Conservation (phyloP, 2,329 filamentous ascomycete genomes). For the Juglanconis juglandina region DNA sequence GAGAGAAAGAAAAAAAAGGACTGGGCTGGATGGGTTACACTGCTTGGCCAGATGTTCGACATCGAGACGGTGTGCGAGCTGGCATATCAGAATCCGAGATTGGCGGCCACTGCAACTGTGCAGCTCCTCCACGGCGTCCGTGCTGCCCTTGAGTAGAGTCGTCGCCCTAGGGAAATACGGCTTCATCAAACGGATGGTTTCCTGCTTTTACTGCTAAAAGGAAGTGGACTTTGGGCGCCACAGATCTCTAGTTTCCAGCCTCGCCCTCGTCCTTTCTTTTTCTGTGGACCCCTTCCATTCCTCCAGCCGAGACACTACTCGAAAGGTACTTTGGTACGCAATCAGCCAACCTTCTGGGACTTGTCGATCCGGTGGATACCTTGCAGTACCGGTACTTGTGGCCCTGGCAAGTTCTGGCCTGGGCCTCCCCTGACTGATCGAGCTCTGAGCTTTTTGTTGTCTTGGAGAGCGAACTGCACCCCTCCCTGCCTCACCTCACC, state of each 20-base stretch:
- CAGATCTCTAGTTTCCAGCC: constrained; percentile 2
- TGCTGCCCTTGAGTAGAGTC: too few relatives aligned
- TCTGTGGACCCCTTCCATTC: constrained; percentile 13
- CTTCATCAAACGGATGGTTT: not conserved
- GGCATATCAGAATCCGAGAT: not conserved
- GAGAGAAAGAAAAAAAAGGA: not conserved
- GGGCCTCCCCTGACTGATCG: constrained; percentile 6
- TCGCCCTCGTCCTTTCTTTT: constrained; percentile 4
- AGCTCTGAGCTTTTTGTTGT: constrained; percentile 2
- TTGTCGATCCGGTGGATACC: constrained; percentile 14
- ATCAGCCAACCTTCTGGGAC: constrained; percentile 7
- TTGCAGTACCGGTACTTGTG: constrained; percentile 16
- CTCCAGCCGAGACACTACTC: constrained; percentile 6
- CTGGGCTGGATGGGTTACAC: not conserved
- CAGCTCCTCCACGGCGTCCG: too few relatives aligned
- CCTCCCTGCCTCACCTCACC: constrained; percentile 12
- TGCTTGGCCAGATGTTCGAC: not conserved
- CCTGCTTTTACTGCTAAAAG: not conserved
- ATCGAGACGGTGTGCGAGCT: not conserved
- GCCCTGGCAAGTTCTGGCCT: not conserved
- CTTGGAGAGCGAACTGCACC: constrained; percentile 13
- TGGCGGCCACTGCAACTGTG: too few relatives aligned
- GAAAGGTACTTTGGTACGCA: constrained; percentile 9
- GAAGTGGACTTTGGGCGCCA: not conserved
- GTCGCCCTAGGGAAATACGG: too few relatives aligned